Conservation (phyloP, 2,329 filamentous ascomycete genomes). For the Anisogramma anomala region DNA sequence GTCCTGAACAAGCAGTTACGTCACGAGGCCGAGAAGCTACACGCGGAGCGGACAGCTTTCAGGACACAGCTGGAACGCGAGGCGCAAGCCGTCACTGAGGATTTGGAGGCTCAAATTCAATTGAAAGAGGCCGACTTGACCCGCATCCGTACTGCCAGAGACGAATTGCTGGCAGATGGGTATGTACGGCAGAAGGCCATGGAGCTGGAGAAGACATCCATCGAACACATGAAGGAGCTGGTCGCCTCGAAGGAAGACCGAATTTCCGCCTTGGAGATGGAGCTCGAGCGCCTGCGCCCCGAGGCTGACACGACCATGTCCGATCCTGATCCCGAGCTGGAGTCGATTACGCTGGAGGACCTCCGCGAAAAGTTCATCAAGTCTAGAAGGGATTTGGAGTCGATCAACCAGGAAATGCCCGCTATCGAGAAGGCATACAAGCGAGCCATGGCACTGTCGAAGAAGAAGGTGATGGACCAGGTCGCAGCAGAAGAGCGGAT, state of each 20-base stretch:
- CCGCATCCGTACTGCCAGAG: constrained; percentile 70
- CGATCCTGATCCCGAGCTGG: constrained; percentile 36
- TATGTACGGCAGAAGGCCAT: constrained; percentile 67
- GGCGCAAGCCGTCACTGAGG: constrained; percentile 56
- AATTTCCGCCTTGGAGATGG: constrained; percentile 70
- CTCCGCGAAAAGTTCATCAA: constrained; percentile 62
- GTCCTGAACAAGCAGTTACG: constrained; percentile 74
- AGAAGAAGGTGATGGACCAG: constrained; percentile 76
- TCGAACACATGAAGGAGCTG: constrained; percentile 68
- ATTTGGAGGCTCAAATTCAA: constrained; percentile 72
- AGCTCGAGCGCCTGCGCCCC: constrained; percentile 59
- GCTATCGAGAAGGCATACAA: constrained; percentile 87
- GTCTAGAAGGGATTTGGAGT: constrained; percentile 66
- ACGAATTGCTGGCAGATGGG: constrained; percentile 76
- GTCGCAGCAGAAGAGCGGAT: constrained; percentile 67
- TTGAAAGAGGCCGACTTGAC: constrained; percentile 75
- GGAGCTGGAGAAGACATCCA: constrained; percentile 60
- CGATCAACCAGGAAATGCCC: constrained; percentile 77
- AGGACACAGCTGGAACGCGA: constrained; percentile 74
- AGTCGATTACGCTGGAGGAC: constrained; percentile 55
- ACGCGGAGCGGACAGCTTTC: constrained; percentile 74
- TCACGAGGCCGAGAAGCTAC: constrained; percentile 74
- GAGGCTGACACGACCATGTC: constrained; percentile 35
- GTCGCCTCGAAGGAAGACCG: constrained; percentile 67
- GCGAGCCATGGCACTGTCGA: constrained; percentile 72